Conservation (phyloP, 2,329 filamentous ascomycete genomes). For the Epichloe brachyelytri region DNA sequence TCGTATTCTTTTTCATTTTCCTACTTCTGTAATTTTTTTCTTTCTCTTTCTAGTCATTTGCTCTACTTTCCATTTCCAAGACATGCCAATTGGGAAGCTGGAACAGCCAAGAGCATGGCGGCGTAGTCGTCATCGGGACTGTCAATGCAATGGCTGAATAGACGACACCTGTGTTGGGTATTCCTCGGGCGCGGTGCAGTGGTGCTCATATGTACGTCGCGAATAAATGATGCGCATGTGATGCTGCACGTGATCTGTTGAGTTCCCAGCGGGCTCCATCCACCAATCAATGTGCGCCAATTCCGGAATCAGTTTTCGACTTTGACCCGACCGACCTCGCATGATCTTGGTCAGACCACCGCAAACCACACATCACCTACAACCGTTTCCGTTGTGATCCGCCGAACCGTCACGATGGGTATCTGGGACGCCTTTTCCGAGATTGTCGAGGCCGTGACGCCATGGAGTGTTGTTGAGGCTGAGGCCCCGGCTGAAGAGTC, state of each 20-base stretch:
- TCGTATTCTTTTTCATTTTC: background rate
- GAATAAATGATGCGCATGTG: conserved; percentile 10
- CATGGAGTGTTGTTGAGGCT: conserved; percentile 52
- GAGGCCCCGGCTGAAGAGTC: conserved; percentile 55
- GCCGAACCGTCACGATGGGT: conserved; percentile 41
- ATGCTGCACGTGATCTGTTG: conserved; percentile 5
- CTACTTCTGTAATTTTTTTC: background rate
- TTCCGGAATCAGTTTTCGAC: conserved; percentile 35
- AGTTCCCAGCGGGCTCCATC: background rate
- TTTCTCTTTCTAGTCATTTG: background rate
- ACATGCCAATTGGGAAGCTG: too few species aligned
- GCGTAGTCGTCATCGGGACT: too few species aligned
- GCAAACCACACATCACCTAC: conserved; percentile 19
- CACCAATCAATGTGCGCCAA: conserved; percentile 37
- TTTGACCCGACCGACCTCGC: conserved; percentile 25
- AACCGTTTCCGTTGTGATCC: conserved; percentile 27
- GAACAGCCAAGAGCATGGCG: too few species aligned
- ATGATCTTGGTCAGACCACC: conserved; percentile 19
- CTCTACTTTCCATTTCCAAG: too few species aligned
- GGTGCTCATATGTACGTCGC: too few species aligned
- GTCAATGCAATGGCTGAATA: too few species aligned
- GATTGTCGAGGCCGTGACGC: conserved; percentile 50
- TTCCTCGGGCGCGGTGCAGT: too few species aligned
- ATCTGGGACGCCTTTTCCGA: conserved; percentile 54
- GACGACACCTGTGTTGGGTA: too few species aligned